Conservation (phyloP, 306 rosid species). For the Sesbania bispinosa region DNA sequence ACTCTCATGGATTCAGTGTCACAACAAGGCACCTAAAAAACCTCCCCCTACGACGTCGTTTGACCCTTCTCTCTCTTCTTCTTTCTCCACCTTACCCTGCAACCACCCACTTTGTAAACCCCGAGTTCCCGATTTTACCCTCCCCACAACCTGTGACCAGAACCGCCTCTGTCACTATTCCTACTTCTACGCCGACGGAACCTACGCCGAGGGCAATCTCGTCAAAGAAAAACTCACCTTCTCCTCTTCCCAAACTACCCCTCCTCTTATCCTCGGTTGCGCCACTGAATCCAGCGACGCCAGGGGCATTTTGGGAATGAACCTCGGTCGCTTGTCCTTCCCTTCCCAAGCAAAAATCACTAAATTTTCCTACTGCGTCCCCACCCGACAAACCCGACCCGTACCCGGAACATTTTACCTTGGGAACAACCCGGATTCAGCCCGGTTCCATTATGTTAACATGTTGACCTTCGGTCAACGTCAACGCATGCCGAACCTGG, state of each 20-base stretch:
- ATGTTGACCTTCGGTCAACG: constrained; percentile 45
- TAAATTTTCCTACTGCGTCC: constrained; percentile 82
- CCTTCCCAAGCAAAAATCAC: constrained; percentile 67
- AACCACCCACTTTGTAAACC: constrained; percentile 83
- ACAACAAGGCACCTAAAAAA: constrained; percentile 28
- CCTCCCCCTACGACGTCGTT: constrained; percentile 51
- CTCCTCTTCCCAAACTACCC: constrained; percentile 58
- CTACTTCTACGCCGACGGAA: constrained; percentile 91
- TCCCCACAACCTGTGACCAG: constrained; percentile 83
- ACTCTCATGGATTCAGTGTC: constrained; percentile 89
- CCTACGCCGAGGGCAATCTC: constrained; percentile 90
- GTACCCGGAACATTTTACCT: constrained; percentile 68
- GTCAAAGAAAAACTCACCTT: constrained; percentile 64
- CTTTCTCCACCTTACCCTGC: constrained; percentile 74
- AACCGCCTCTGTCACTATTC: constrained; percentile 92
- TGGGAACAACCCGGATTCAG: constrained; percentile 66
- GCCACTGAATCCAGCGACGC: constrained; percentile 49
- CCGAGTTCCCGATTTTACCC: constrained; percentile 79
- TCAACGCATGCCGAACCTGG: constrained; percentile 83
- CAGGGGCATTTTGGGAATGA: constrained; percentile 96
- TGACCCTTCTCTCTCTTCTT: constrained; percentile 80
- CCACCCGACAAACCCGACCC: constrained; percentile 28
- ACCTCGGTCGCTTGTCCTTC: constrained; percentile 61
- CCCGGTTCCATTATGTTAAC: constrained; percentile 39
- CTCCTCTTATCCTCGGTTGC: constrained; percentile 78